A percentile compares a stretch with the other conserved stretches of the same genome.
Conservation (phyloP, 495 filamentous ascomycete species). For the Lichenothelia convexa region DNA sequence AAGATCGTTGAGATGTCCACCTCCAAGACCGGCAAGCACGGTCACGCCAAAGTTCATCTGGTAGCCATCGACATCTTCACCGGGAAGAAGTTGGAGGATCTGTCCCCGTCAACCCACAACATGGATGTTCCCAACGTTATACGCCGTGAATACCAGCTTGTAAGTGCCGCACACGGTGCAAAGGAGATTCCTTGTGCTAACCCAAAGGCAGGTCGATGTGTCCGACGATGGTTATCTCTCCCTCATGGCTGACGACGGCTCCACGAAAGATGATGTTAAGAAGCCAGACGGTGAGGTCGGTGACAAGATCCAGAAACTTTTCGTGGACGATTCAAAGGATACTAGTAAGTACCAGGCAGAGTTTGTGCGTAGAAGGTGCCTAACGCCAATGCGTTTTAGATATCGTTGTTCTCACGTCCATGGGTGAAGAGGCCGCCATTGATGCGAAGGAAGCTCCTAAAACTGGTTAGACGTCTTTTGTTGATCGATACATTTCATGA, state of each 20-base stretch:
- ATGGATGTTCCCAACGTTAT: constrained; percentile 95
- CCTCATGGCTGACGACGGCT: constrained; percentile 65
- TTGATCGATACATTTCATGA: too few relatives aligned
- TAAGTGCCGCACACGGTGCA: constrained; percentile 30
- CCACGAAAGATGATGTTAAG: constrained; percentile 87
- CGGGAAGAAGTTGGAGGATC: constrained; percentile 97
- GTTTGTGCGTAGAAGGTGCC: not conserved
- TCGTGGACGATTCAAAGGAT: constrained; percentile 57
- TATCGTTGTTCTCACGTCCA: constrained; percentile 78
- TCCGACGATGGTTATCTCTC: constrained; percentile 81
- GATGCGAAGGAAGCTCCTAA: constrained; percentile 79
- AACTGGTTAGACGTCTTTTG: too few relatives aligned
- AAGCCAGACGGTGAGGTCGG: constrained; percentile 76
- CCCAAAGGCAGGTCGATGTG: constrained; percentile 52
- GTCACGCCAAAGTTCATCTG: constrained; percentile 98
- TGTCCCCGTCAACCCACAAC: constrained; percentile 99
- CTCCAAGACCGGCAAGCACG: constrained; percentile 99
- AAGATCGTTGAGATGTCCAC: constrained; percentile 99
- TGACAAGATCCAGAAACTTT: constrained; percentile 58
- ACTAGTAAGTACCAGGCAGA: constrained; percentile 45
- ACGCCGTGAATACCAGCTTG: constrained; percentile 83
- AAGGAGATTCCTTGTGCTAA: constrained; percentile 2
- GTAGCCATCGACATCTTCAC: constrained; percentile 98
- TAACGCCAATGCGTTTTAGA: constrained; percentile 30
- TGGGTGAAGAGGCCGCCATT: constrained; percentile 86